Percentiles rank a stretch among this genome's conserved stretches.
These are phyloP conservation scores for Chaetomiaceae sp. DNA, from an alignment of 2,329 filamentous ascomycete species.

Conservation along the genomic window DNA sequence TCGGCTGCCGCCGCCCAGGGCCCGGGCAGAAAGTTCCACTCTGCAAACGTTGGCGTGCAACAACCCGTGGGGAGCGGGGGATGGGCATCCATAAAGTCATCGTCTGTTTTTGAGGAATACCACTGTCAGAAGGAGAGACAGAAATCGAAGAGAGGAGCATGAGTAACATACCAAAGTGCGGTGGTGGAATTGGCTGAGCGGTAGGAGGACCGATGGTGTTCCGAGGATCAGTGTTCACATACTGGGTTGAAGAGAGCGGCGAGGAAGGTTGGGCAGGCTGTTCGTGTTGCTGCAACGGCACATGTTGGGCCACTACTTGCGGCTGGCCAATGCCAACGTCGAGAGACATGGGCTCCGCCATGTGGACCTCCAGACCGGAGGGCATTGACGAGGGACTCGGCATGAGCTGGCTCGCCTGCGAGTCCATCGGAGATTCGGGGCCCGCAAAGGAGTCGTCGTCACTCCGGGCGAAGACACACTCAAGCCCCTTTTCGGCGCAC, in stretches of 20 bases:
- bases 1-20: background rate
- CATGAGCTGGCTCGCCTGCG: background rate
- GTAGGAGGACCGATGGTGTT: background rate
- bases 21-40: conserved; percentile 7
- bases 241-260: background rate
- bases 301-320: too few species aligned
- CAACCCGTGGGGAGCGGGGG: conserved; percentile 1
- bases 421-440: background rate
- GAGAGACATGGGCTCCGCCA: background rate
- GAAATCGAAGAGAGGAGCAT: too few species aligned
- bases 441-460: background rate
- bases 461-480: background rate
- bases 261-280: background rate
- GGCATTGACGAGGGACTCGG: background rate
- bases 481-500: conserved; percentile 8
- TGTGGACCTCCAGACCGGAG: background rate
- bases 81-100: background rate
- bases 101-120: too few species aligned
- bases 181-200: background rate
- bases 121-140: too few species aligned
- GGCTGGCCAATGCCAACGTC: background rate
- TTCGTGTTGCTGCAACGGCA: too few species aligned
- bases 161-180: background rate
- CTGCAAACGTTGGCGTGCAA: conserved; percentile 2
- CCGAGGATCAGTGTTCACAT: background rate